Evolutionary conservation across 1,284 basidiomycete species (phyloP), one percentile per base, ranked within the genome.

Genomic region (Cutaneotrichosporon sp.): DNA sequence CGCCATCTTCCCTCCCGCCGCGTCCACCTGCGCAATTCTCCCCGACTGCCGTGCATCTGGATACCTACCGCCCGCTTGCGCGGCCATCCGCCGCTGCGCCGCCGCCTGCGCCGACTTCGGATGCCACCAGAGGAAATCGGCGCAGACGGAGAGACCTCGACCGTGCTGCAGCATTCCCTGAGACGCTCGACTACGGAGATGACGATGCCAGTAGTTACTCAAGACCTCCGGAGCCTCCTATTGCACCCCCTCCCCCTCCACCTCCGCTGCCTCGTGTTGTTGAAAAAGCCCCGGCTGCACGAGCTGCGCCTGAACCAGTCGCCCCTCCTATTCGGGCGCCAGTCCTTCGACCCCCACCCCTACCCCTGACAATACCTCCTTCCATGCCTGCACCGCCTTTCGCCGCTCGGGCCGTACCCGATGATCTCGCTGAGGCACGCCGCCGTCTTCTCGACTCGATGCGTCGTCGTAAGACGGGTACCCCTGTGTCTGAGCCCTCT

Each of bases 361-460:
- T n/a, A n/a, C n/a, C n/a, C n/a, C n/a, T n/a, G n/a, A n/a, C n/a
- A n/a, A n/a, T n/a, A 10, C 25, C 26, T 17, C 8, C 35, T 24
- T 17, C 24, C 8, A 12, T 16, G n/a, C 46, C 46, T 7, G 31
- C 20, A n/a, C 37, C 11, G 11, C 24, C 47, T 16, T 32, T 54
- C 3, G 53, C 59, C n/a, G n/a, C n/a, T n/a, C n/a, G n/a, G n/a
- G n/a, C n/a, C 14, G n/a, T 51, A 11, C 52, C 60, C 1, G 33
- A 52, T 8, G 61, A 60, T 14, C 49, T 71, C 4, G 57, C 65
- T 1, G 70, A 68, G 33, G 65, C 57, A 3, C 52, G 65, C 5
- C 51, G 67, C 4, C 65, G 65, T 19, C 63, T 59, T 0, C 34
- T 71, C 20, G 68, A 64, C 37, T 68, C 66, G 24, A 65, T 69